phyloP scores from a whole-genome alignment of 1,139 yeast genomes.

The Diutina mesorugosa region DNA sequence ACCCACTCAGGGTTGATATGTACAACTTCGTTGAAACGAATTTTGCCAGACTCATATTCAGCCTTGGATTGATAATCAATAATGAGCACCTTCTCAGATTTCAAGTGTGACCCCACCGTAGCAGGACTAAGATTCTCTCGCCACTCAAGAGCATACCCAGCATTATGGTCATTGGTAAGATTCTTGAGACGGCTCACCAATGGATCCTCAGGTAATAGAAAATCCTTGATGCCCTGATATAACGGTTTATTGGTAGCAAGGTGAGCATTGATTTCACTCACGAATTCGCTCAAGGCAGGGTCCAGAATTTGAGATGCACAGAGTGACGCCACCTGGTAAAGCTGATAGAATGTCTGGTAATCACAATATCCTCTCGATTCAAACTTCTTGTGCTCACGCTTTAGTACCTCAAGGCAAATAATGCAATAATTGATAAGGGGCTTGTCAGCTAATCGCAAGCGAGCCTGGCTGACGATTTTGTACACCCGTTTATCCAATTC shows the following conservation, averaged over 20 bases:
- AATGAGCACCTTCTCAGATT: conserved; percentile 17
- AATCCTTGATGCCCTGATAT: conserved; percentile 1
- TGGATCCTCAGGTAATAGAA: conserved; percentile 9
- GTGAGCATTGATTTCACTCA: conserved; percentile 12
- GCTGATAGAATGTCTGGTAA: conserved; percentile 22
- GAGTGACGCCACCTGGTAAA: conserved; percentile 10
- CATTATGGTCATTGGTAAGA: conserved; percentile 5
- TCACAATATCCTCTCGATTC: conserved; percentile 23
- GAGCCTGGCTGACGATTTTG: not conserved
- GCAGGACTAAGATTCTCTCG: conserved; percentile 15
- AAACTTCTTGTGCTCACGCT: conserved; percentile 17
- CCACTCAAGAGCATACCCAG: conserved; percentile 7
- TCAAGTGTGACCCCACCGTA: conserved; percentile 15
- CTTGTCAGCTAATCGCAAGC: not conserved
- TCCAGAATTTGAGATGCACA: conserved; percentile 8
- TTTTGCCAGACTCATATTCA: conserved; percentile 48
- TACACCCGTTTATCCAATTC: not conserved
- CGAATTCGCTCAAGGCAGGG: conserved; percentile 11
- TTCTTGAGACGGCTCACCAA: conserved; percentile 12
- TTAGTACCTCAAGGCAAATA: conserved; percentile 21
- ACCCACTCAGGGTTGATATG: conserved; percentile 60
- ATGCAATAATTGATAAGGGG: not conserved
- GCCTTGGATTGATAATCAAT: conserved; percentile 56
- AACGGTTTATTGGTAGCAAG: conserved; percentile 10
- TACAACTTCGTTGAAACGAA: conserved; percentile 39